A percentile compares a stretch with the other conserved stretches of the same genome.
Conservation (phyloP, 2,329 filamentous ascomycete genomes). For the Aspergillus sp. region DNA sequence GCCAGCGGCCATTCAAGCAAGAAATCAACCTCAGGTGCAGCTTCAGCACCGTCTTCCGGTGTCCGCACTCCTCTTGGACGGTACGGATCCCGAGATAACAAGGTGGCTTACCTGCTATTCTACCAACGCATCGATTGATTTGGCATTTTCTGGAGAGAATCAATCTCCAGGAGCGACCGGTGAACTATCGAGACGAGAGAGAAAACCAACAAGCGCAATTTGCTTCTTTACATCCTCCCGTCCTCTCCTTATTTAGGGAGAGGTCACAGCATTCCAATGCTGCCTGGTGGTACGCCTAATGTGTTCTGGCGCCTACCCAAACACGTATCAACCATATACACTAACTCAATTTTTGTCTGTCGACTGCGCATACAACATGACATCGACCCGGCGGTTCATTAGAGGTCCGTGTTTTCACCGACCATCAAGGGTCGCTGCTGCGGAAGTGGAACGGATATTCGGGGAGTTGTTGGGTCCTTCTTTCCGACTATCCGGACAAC, state of each 20-base stretch:
- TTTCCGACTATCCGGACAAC: background rate
- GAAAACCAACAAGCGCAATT: background rate
- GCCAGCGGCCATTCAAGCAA: constrained; percentile 54
- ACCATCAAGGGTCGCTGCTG: background rate
- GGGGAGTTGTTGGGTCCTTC: constrained; percentile 1
- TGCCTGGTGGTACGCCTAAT: background rate
- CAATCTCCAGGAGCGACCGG: background rate
- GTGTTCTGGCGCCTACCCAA: background rate
- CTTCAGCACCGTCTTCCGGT: constrained; percentile 56
- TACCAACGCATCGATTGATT: constrained; percentile 70
- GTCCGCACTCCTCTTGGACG: constrained; percentile 57
- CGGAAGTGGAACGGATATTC: background rate
- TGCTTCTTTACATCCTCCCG: background rate
- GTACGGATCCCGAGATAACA: constrained; percentile 80
- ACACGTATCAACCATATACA: background rate
- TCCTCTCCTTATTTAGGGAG: background rate
- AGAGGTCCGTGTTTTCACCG: background rate
- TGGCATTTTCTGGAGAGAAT: background rate
- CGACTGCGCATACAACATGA: constrained; percentile 5
- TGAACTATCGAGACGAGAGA: background rate
- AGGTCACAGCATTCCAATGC: background rate
- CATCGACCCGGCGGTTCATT: background rate
- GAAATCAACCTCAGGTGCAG: constrained; percentile 69
- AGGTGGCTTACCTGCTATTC: constrained; percentile 95
- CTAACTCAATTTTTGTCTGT: background rate